phyloP scores from a whole-genome alignment of 202 grass and related monocot genomes.

The Elaeis oleifera region DNA sequence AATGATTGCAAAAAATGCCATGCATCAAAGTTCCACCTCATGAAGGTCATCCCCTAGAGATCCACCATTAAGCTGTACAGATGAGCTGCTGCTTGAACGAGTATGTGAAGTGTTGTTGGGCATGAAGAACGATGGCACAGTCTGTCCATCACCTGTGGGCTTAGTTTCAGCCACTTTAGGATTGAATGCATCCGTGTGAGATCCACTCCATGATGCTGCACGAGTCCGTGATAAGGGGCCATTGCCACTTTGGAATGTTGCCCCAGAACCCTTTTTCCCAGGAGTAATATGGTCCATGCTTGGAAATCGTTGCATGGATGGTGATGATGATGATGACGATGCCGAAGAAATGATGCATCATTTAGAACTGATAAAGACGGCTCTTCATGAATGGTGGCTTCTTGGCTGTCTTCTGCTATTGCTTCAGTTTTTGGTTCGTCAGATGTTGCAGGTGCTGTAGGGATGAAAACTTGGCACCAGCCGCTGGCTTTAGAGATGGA shows the following conservation, averaged over 20 bases:
- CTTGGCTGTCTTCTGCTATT: constrained; percentile 34
- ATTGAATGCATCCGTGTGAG: constrained; percentile 41
- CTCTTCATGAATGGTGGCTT: constrained; percentile 31
- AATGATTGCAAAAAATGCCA: too few relatives aligned
- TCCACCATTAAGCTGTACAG: constrained; percentile 4
- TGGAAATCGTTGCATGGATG: constrained; percentile 53
- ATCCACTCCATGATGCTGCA: constrained; percentile 77
- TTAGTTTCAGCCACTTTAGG: constrained; percentile 1
- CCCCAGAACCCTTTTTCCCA: constrained; percentile 26
- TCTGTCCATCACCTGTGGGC: constrained; percentile 5
- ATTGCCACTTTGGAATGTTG: constrained; percentile 24
- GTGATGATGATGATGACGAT: constrained; percentile 23
- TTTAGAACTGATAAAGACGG: constrained; percentile 32
- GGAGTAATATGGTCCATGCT: constrained; percentile 62
- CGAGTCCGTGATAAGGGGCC: constrained; percentile 37
- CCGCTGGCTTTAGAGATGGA: constrained; percentile 37
- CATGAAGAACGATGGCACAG: constrained; percentile 16
- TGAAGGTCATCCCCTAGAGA: background rate
- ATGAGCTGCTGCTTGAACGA: constrained; percentile 34
- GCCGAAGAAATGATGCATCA: constrained; percentile 55
- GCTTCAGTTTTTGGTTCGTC: constrained; percentile 35
- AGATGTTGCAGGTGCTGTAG: constrained; percentile 25
- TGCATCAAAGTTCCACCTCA: constrained; percentile 5
- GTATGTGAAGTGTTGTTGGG: constrained; percentile 17
- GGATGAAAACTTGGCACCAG: constrained; percentile 79